Conservation (phyloP, 345 rosid genomes). For the Camelina sativa region DNA sequence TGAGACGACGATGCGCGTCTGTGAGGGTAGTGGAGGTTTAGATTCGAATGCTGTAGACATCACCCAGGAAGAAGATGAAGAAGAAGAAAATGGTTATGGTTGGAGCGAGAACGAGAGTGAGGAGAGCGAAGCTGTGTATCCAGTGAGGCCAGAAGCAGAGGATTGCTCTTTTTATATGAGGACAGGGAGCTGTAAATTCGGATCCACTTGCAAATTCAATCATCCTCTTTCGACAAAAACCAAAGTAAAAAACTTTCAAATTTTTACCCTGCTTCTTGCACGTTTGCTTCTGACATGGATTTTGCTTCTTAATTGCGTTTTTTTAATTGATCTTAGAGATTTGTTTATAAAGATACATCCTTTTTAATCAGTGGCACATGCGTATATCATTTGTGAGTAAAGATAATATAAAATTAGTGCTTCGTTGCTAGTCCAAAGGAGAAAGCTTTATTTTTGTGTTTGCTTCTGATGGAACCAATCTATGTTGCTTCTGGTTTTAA, state of each 20-base stretch:
- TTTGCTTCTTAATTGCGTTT: not conserved
- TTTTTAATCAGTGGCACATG: conserved; percentile 33
- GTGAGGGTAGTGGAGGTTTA: conserved; percentile 6
- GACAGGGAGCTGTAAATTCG: conserved; percentile 85
- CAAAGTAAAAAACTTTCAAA: conserved; percentile 52
- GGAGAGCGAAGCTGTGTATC: conserved; percentile 48
- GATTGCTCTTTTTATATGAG: conserved; percentile 84
- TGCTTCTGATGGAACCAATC: conserved; percentile 3
- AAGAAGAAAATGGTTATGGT: conserved; percentile 3
- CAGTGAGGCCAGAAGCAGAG: conserved; percentile 79
- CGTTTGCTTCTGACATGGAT: conserved; percentile 22
- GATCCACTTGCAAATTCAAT: conserved; percentile 85
- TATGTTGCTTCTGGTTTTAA: not conserved
- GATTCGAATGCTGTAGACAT: conserved; percentile 19
- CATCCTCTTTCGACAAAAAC: conserved; percentile 64
- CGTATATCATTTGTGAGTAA: not conserved
- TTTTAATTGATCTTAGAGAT: not conserved
- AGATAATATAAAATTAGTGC: not conserved
- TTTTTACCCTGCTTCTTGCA: not conserved
- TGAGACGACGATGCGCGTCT: conserved; percentile 8
- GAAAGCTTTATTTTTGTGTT: conserved; percentile 7
- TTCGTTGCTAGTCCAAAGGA: conserved; percentile 11
- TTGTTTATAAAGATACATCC: not conserved
- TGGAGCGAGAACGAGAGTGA: conserved; percentile 35
- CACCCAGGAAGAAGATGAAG: not conserved